Base-by-base conservation (phyloP, 495 filamentous ascomycete species). In the Hypoxylon trugodes region DNA sequence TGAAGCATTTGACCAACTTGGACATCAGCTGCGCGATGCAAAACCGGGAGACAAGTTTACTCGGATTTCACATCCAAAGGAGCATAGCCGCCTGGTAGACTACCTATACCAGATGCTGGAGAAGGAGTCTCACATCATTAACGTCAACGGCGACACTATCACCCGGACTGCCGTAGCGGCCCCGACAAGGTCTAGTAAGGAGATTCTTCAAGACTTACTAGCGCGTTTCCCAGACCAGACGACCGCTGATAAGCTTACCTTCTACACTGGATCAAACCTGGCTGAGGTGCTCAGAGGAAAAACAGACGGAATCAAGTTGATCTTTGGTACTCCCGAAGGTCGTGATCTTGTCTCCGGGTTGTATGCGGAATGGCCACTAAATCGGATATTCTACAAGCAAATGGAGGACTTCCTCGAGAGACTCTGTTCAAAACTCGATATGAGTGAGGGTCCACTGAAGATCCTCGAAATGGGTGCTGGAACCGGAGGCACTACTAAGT, bases 401-500 rank as follows among this genome's bases (percentile, higher is more conserved):
- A 81, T 84, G 73, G 59, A 68, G 24, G 76, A 80, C 49, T 77
- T 82, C 52, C 61, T 83, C 24, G 61, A 56, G 9, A 68, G 69
- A 15, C 57, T 80, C 6, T 63, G 70, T 7, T 55, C 65, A 1
- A 68, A 63, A 28, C 60, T 68, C 19, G 55, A 68, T 40, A 66
- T 66, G 53, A 55, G 49, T 22, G 53, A 50, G 13, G 57, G 55
- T 3, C 61, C 54, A 9, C 47, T 78, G 9, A 62, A 68, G 13
- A 77, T 82, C 32, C 62, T 82, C 1, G 79, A 82, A 45, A 57
- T 82, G 18, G 79, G 79, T 10, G 79, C 69, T 9, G 80, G 79
- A 4, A 80, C 78, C 2, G 79, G 79, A 16, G 77, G 77, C 1
- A 81, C 79, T 1, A 79, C 79, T 2, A 65, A 54, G 19, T 65